A percentile compares a stretch with the other conserved stretches of the same genome.
phyloP scores from a whole-genome alignment of 805 yeast species.

The Candida lessepsii region DNA sequence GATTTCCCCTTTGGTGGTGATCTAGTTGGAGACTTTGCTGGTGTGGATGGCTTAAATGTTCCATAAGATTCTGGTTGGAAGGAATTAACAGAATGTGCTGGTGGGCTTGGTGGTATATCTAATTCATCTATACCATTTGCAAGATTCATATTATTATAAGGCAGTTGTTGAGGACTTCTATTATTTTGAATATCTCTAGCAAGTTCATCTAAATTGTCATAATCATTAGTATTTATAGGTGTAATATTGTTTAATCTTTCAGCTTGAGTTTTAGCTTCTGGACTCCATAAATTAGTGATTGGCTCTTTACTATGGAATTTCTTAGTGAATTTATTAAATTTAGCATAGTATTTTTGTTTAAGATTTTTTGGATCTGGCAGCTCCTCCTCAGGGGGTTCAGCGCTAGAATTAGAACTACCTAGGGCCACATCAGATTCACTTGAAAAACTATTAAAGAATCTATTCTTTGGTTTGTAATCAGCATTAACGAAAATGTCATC shows the following conservation, averaged over 20 bases:
- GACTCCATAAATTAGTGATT: slow-evolving; percentile 19
- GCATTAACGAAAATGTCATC: slow-evolving; percentile 25
- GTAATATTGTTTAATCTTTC: slow-evolving; percentile 5
- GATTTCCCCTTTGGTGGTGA: slow-evolving; percentile 5
- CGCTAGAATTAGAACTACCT: slow-evolving; percentile 12
- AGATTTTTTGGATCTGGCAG: slow-evolving; percentile 12
- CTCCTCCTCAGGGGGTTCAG: slow-evolving; percentile 11
- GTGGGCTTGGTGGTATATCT: slow-evolving; percentile 15
- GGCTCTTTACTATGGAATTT: slow-evolving; percentile 37
- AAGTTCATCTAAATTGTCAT: slow-evolving; percentile 17
- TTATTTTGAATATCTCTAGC: slow-evolving; percentile 15
- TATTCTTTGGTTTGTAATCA: slow-evolving; percentile 10
- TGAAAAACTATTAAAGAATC: slow-evolving; percentile 11
- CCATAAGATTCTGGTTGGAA: neutral
- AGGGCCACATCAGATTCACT: slow-evolving; percentile 3
- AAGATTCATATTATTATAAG: neutral
- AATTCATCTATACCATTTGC: slow-evolving; percentile 2
- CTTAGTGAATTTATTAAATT: slow-evolving; percentile 30
- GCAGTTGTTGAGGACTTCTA: slow-evolving; percentile 5
- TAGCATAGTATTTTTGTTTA: slow-evolving; percentile 24
- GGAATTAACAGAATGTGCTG: slow-evolving; percentile 12
- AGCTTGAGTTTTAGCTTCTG: slow-evolving; percentile 10
- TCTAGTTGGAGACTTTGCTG: slow-evolving; percentile 7
- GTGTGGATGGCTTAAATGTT: slow-evolving; percentile 7
- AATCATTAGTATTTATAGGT: slow-evolving; percentile 15